These are phyloP conservation scores for Dothidotthia symphoricarpi DNA, from an alignment of 2,329 filamentous ascomycete species.

Conservation along the genomic window DNA sequence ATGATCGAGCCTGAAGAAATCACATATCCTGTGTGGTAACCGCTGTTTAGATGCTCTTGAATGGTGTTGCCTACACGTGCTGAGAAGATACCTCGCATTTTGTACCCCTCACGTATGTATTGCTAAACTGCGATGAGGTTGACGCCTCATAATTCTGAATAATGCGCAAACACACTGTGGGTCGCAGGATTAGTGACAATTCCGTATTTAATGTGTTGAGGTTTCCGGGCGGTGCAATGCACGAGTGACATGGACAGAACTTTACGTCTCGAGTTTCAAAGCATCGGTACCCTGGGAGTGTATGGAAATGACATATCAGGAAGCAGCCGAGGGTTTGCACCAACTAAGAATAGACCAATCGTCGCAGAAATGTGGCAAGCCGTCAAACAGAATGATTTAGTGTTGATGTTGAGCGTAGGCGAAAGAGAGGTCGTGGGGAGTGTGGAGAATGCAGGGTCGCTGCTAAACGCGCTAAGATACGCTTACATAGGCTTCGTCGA, in stretches of 20 bases:
- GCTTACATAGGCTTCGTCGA: too few species aligned
- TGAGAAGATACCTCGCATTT: too few species aligned
- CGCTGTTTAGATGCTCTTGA: background rate
- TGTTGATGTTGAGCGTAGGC: too few species aligned
- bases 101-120: too few species aligned
- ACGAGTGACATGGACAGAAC: slow-evolving; percentile 1
- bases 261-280: slow-evolving; percentile 1
- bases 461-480: slow-evolving; percentile 1
- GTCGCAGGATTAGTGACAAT: slow-evolving; percentile 5
- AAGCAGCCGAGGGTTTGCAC: too few species aligned
- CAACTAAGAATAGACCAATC: too few species aligned
- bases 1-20: background rate
- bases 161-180: background rate
- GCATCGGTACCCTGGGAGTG: slow-evolving; percentile 1
- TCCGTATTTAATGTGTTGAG: background rate
- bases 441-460: slow-evolving; percentile 12
- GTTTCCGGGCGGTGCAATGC: background rate
- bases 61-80: too few species aligned
- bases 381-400: too few species aligned
- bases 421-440: slow-evolving; percentile 6
- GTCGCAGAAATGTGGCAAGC: too few species aligned
- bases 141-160: background rate
- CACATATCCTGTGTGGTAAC: background rate
- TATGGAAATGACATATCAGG: background rate
- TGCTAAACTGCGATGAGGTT: too few species aligned